These are phyloP conservation scores for Tolypocladium tundrense DNA, from an alignment of 2,329 filamentous ascomycete genomes.

Conservation along the genomic window DNA sequence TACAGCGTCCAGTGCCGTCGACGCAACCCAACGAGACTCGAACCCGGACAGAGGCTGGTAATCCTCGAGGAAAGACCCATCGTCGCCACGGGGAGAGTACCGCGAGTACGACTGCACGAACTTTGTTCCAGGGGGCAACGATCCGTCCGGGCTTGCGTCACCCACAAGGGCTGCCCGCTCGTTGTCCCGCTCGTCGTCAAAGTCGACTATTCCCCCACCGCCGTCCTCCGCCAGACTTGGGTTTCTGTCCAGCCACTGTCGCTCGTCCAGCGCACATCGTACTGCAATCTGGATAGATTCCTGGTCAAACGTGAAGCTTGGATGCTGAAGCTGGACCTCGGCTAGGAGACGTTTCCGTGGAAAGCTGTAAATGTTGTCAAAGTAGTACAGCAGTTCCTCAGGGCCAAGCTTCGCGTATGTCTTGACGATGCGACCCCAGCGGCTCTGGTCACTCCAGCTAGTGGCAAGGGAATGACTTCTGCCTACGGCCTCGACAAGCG, in stretches of 20 bases:
- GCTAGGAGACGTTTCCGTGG: slow-evolving; percentile 33
- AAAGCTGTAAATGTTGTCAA: slow-evolving; percentile 35
- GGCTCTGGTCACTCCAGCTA: slow-evolving; percentile 25
- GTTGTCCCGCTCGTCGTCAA: slow-evolving; percentile 25
- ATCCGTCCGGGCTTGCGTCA: slow-evolving; percentile 28
- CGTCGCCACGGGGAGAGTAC: slow-evolving; percentile 30
- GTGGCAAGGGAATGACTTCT: slow-evolving; percentile 20
- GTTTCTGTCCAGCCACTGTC: slow-evolving; percentile 20
- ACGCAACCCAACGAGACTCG: slow-evolving; percentile 9
- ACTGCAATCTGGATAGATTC: slow-evolving; percentile 32
- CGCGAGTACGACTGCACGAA: slow-evolving; percentile 19
- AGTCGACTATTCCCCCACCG: slow-evolving; percentile 30
- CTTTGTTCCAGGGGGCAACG: slow-evolving; percentile 18
- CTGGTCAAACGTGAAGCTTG: slow-evolving; percentile 32
- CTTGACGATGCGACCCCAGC: slow-evolving; percentile 28
- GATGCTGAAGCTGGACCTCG: slow-evolving; percentile 28
- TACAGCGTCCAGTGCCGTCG: slow-evolving; percentile 1
- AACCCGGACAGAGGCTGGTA: slow-evolving; percentile 8
- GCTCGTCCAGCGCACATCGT: slow-evolving; percentile 26
- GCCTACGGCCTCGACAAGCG: slow-evolving; percentile 12
- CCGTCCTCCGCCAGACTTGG: slow-evolving; percentile 22
- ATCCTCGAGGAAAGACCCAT: slow-evolving; percentile 24
- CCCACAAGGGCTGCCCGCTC: slow-evolving; percentile 16
- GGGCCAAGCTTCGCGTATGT: slow-evolving; percentile 41
- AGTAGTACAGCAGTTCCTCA: slow-evolving; percentile 36